Percentiles rank a stretch among this genome's conserved stretches.
These are phyloP conservation scores for Enterospora canceri DNA, from an alignment of 371 early-diverging fungal species.

Conservation along the genomic window DNA sequence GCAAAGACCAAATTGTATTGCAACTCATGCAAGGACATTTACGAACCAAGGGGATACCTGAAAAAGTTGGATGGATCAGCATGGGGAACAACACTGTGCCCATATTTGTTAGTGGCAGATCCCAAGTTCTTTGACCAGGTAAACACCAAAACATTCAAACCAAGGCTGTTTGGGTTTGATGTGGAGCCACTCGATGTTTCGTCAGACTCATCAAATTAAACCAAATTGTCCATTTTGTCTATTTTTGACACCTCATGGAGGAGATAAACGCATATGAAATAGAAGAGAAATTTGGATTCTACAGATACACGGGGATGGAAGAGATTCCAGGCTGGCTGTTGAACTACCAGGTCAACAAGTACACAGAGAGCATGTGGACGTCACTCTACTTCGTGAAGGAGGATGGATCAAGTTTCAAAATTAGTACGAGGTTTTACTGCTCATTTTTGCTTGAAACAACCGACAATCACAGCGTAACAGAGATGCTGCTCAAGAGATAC, in stretches of 20 bases:
- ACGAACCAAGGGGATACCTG: conserved; percentile 65
- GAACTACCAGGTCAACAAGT: conserved; percentile 30
- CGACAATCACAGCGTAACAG: conserved; percentile 31
- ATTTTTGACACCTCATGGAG: background rate
- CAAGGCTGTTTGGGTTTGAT: conserved; percentile 84
- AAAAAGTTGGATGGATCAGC: conserved; percentile 75
- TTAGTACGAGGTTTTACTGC: conserved; percentile 43
- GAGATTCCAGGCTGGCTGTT: conserved; percentile 51
- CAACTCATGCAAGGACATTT: conserved; percentile 71
- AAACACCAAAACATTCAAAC: conserved; percentile 63
- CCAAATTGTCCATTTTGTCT: background rate
- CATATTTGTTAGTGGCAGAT: conserved; percentile 77
- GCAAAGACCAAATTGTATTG: conserved; percentile 59
- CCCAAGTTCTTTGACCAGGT: conserved; percentile 59
- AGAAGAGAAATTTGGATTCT: conserved; percentile 49
- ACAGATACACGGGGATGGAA: conserved; percentile 15
- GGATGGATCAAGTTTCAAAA: conserved; percentile 32
- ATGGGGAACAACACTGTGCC: conserved; percentile 87
- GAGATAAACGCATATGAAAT: conserved; percentile 6
- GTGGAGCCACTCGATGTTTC: conserved; percentile 49
- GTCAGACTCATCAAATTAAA: background rate
- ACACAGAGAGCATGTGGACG: conserved; percentile 3
- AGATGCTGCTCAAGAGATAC: conserved; percentile 44
- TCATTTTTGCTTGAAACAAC: conserved; percentile 32
- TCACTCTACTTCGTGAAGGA: conserved; percentile 50